phyloP scores from a whole-genome alignment of 768 basidiomycete species.

The Calocera viscosa region DNA sequence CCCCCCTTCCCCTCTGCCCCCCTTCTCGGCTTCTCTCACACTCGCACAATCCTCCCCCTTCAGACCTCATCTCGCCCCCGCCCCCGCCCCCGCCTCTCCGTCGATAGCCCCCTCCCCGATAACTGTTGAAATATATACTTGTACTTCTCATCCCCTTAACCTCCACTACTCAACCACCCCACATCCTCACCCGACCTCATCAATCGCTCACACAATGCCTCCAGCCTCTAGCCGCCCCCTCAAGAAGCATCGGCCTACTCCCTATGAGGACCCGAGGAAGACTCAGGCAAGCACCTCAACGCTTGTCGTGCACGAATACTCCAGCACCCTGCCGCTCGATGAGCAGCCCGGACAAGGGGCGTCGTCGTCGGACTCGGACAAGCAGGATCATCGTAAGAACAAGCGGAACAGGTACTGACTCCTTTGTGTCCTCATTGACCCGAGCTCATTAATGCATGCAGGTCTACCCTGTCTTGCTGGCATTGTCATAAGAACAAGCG shows the following conservation, averaged over 20 bases:
- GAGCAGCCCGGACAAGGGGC: neutral
- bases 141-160: too few species aligned
- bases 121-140: too few species aligned
- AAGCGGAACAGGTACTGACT: neutral
- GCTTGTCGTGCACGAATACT: neutral
- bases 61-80: neutral
- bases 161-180: too few species aligned
- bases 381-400: conserved; percentile 5
- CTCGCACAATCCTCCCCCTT: neutral
- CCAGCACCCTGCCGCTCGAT: neutral
- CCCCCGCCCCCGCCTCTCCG: neutral
- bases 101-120: neutral
- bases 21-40: neutral
- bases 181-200: too few species aligned
- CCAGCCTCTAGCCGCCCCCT: too few species aligned
- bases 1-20: neutral
- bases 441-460: neutral
- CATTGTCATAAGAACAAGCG: conserved; percentile 3
- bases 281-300: too few species aligned
- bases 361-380: neutral
- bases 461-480: neutral
- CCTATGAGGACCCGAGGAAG: too few species aligned
- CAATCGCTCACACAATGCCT: too few species aligned
- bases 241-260: too few species aligned
- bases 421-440: neutral